phyloP scores from a whole-genome alignment of 1,284 basidiomycete genomes.

The Ceratobasidium sp. region DNA sequence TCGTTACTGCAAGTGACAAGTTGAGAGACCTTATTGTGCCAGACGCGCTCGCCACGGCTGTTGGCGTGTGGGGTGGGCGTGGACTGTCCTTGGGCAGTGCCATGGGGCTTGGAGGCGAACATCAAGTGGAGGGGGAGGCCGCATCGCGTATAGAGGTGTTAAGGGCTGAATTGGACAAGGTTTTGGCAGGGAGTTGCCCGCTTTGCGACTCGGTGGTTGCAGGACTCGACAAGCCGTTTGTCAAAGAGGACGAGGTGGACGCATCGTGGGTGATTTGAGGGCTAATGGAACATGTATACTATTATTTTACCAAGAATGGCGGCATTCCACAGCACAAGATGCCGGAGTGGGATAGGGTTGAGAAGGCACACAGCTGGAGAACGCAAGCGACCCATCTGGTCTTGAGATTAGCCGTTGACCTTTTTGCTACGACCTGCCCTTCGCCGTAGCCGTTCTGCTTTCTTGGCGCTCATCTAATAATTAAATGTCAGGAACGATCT shows the following conservation, averaged over 20 bases:
- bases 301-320: slow-evolving; percentile 4
- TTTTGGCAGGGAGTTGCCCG: slow-evolving; percentile 88
- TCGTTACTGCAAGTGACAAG: slow-evolving; percentile 88
- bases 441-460: slow-evolving; percentile 73
- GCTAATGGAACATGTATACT: slow-evolving; percentile 40
- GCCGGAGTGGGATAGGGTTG: background rate
- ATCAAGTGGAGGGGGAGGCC: slow-evolving; percentile 65
- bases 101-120: slow-evolving; percentile 56
- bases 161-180: slow-evolving; percentile 83
- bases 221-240: slow-evolving; percentile 87
- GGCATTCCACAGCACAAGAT: too few relatives aligned
- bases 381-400: background rate
- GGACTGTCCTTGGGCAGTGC: slow-evolving; percentile 69
- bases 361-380: background rate
- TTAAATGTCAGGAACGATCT: background rate
- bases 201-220: slow-evolving; percentile 89
- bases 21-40: slow-evolving; percentile 91
- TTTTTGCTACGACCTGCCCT: slow-evolving; percentile 80
- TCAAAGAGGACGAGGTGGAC: slow-evolving; percentile 82
- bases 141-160: slow-evolving; percentile 71
- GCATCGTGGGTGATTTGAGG: slow-evolving; percentile 79
- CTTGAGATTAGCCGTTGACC: slow-evolving; percentile 67
- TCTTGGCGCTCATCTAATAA: slow-evolving; percentile 77
- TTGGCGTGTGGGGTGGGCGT: slow-evolving; percentile 68
- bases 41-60: slow-evolving; percentile 82